These are phyloP conservation scores for Coriolopsis trogii DNA, from an alignment of 1,284 basidiomycete species.

Conservation along the genomic window DNA sequence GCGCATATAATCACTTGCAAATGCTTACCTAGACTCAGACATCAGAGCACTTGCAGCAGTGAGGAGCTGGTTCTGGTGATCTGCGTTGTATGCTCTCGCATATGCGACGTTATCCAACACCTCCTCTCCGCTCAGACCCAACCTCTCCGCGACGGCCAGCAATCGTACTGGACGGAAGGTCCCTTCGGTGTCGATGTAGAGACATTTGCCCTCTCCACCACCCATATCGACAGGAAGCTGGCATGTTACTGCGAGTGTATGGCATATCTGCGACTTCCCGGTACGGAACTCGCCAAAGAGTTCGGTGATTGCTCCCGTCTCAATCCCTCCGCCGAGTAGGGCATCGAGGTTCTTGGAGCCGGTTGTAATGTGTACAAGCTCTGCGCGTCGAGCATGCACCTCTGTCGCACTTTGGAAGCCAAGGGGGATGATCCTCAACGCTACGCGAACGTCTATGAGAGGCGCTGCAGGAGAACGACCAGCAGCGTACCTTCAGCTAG, in stretches of 20 bases:
- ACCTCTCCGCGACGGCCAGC: conserved; percentile 93
- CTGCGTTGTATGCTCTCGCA: conserved; percentile 97
- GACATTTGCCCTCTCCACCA: conserved; percentile 97
- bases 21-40: conserved; percentile 87
- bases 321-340: conserved; percentile 95
- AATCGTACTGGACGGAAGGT: conserved; percentile 97
- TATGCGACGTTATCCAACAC: conserved; percentile 99
- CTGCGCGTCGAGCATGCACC: conserved; percentile 93
- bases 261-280: conserved; percentile 98
- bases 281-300: conserved; percentile 99
- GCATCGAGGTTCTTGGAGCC: conserved; percentile 97
- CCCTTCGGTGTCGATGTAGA: conserved; percentile 99
- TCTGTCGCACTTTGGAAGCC: conserved; percentile 99
- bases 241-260: conserved; percentile 97
- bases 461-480: neutral
- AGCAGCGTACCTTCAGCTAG: conserved; percentile 78
- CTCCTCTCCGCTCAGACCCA: conserved; percentile 95
- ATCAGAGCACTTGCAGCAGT: conserved; percentile 95
- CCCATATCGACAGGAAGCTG: conserved; percentile 98
- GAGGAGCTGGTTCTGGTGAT: conserved; percentile 93
- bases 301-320: conserved; percentile 98
- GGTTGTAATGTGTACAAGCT: conserved; percentile 96
- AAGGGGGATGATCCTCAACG: conserved; percentile 94
- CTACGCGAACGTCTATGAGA: conserved; percentile 44
- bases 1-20: conserved; percentile 21